Base-by-base conservation (phyloP, 176 grass and related monocot genomes). In the Eleusine indica region DNA sequence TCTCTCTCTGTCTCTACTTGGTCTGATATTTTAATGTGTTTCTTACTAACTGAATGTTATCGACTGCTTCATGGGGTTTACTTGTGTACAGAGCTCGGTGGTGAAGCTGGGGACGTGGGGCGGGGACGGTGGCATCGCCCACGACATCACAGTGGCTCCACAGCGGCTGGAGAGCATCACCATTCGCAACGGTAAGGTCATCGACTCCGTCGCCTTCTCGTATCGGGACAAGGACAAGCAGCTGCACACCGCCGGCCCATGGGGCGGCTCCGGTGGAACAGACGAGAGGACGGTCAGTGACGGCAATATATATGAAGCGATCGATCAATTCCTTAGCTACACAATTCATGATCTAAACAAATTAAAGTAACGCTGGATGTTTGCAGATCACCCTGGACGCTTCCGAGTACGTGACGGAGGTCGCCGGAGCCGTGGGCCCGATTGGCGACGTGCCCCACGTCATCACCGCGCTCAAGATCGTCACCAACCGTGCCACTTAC, bases 101-200 rank as follows among this genome's bases (percentile, higher is more conserved):
- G 65, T 70, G 40, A 85, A 85, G 83, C 13, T 85, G 3, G 83
- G 83, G 13, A 17, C 83, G 40, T 85, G 83, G 83, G 83, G 83
- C 66, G 83, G 83, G 3, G 41, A 71, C 7, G 51, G 39, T 28
- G 83, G 83, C 1, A 1, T 15, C 28, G 12, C 53, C 51, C 42
- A 22, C 74, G 83, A 85, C 83, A n/a, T 85, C 52, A 85, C 74
- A 29, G 74, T 71, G 83, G 83, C 83, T 74, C 83, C 83, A 53
- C 74, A 11, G 65, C 74, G 74, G 66, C 83, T 85, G 51, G 65
- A 70, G 74, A 85, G 40, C 66, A 35, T 85, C 18, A 16, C 41
- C 39, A 11, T 85, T 25, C 74, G 83, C 52, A 60, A 28, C 51
- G 74, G 83, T 74, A 85, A 62, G 83, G 66, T 78, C 65, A 15